A percentile compares a stretch with the other conserved stretches of the same genome.
These are phyloP conservation scores for Phialophora chinensis DNA, from an alignment of 2,329 filamentous ascomycete genomes.

Conservation along the genomic window DNA sequence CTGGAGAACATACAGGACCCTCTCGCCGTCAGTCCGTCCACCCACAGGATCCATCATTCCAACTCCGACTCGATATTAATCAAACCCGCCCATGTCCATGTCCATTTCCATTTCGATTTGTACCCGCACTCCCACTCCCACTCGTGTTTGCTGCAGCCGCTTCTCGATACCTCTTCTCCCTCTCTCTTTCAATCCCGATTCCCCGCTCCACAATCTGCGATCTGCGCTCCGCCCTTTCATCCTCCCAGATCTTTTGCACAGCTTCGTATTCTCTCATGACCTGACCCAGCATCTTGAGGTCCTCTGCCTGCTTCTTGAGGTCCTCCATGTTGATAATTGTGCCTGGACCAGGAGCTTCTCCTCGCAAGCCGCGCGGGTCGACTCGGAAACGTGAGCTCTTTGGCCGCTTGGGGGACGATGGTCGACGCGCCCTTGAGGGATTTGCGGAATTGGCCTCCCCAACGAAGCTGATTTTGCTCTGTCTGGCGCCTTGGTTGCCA, in stretches of 20 bases:
- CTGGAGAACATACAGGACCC: neutral
- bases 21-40: neutral
- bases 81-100: neutral
- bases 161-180: neutral
- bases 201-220: neutral
- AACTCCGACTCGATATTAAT: neutral
- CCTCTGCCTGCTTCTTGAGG: conserved; percentile 12
- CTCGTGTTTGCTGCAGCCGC: neutral
- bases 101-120: neutral
- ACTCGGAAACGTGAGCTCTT: conserved; percentile 32
- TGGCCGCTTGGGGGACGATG: conserved; percentile 23
- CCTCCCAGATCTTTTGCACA: neutral
- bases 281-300: neutral
- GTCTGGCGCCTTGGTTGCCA: neutral
- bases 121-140: neutral
- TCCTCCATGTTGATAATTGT: conserved; percentile 35
- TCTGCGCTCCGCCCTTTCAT: neutral
- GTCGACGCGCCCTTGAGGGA: conserved; percentile 1
- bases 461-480: conserved; percentile 6
- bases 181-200: neutral
- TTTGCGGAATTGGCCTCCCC: conserved; percentile 11
- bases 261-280: conserved; percentile 10
- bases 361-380: conserved; percentile 31
- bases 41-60: no score
- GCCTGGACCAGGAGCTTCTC: conserved; percentile 33